Conservation (phyloP, 345 rosid genomes). For the Salix brachista region DNA sequence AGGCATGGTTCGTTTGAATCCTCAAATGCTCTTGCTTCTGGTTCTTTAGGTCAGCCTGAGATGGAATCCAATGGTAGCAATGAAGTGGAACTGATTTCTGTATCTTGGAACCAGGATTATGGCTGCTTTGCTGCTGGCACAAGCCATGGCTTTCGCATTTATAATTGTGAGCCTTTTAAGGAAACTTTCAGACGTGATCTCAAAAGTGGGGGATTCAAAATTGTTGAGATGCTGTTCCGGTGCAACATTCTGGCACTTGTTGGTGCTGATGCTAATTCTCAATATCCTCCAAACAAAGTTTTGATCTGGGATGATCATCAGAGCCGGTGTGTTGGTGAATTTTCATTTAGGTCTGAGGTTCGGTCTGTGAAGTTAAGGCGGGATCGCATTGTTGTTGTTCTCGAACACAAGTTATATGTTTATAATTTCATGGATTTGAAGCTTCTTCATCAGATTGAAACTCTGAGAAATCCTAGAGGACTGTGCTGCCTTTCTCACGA, state of each 20-base stretch:
- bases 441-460: slow-evolving; percentile 85
- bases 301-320: slow-evolving; percentile 92
- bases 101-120: slow-evolving; percentile 86
- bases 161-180: slow-evolving; percentile 75
- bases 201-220: slow-evolving; percentile 66
- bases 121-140: slow-evolving; percentile 84
- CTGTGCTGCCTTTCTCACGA: slow-evolving; percentile 85
- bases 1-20: slow-evolving; percentile 33
- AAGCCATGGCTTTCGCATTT: slow-evolving; percentile 68
- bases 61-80: slow-evolving; percentile 32
- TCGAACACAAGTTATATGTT: slow-evolving; percentile 83
- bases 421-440: slow-evolving; percentile 67
- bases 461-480: slow-evolving; percentile 74
- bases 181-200: slow-evolving; percentile 68
- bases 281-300: slow-evolving; percentile 76
- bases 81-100: slow-evolving; percentile 57
- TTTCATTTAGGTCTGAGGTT: slow-evolving; percentile 71
- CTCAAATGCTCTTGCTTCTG: slow-evolving; percentile 22
- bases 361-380: slow-evolving; percentile 71
- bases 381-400: slow-evolving; percentile 73
- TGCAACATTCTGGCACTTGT: slow-evolving; percentile 85
- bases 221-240: slow-evolving; percentile 91
- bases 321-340: slow-evolving; percentile 78
- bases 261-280: slow-evolving; percentile 65
- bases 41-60: slow-evolving; percentile 29